Evolutionary conservation across 2,329 filamentous ascomycete species (phyloP).

Genomic region (Samsoniella hepiali): DNA sequence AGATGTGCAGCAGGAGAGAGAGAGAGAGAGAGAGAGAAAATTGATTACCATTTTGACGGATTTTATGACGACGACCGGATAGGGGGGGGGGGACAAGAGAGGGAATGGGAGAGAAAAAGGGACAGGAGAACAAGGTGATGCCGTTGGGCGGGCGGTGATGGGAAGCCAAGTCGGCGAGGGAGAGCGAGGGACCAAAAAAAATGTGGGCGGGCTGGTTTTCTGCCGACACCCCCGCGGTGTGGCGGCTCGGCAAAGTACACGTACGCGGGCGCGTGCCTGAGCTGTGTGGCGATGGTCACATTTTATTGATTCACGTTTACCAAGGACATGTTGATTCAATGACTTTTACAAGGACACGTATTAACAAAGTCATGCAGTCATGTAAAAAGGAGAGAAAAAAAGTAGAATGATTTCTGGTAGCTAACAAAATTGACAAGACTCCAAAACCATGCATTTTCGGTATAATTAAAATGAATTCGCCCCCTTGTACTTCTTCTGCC

Average conservation of each 20-base stretch:
- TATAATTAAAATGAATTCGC: background rate
- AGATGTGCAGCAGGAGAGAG: too few species aligned
- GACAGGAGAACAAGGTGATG: too few species aligned
- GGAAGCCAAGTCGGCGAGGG: background rate
- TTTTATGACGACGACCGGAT: too few species aligned
- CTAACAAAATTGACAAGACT: background rate
- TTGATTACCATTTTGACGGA: too few species aligned
- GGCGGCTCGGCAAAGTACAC: too few species aligned
- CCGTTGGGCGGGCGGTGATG: background rate
- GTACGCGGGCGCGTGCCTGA: background rate
- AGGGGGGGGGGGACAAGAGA: too few species aligned
- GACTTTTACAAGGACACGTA: too few species aligned
- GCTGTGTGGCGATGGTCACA: background rate
- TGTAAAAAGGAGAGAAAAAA: background rate
- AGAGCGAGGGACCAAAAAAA: background rate
- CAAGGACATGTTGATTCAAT: too few species aligned
- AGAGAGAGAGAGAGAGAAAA: too few species aligned
- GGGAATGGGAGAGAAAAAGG: too few species aligned
- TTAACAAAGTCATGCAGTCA: too few species aligned
- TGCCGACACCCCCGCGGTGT: background rate
- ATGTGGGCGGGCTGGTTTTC: conserved; percentile 5
- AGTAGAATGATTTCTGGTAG: background rate
- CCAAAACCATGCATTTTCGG: background rate
- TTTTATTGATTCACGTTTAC: too few species aligned
- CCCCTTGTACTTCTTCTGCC: conserved; percentile 36